phyloP scores from a whole-genome alignment of 2,329 filamentous ascomycete genomes.

The Hyphodiscus sp. region DNA sequence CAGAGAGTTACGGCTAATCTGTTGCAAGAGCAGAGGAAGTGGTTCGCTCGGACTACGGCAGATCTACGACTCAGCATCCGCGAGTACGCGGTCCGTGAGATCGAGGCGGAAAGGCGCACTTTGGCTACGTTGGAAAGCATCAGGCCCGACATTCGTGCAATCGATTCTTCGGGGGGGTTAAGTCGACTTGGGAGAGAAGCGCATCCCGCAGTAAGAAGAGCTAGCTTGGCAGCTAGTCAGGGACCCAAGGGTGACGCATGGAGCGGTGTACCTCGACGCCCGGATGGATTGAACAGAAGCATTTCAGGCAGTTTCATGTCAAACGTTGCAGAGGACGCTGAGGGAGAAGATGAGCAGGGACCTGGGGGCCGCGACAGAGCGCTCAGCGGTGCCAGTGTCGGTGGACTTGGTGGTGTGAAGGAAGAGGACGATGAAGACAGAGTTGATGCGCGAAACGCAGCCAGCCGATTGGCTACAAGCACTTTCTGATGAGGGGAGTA shows the following conservation, averaged over 20 bases:
- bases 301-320: conserved; percentile 66
- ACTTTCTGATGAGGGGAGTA: conserved; percentile 39
- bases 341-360: conserved; percentile 43
- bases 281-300: conserved; percentile 71
- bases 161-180: conserved; percentile 85
- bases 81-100: conserved; percentile 90
- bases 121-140: conserved; percentile 91
- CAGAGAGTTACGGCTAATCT: conserved; percentile 85
- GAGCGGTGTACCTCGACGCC: conserved; percentile 79
- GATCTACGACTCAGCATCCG: conserved; percentile 79
- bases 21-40: conserved; percentile 79
- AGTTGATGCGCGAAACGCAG: conserved; percentile 91
- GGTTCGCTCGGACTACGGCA: conserved; percentile 81
- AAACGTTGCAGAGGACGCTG: conserved; percentile 57
- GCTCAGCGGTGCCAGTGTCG: conserved; percentile 26
- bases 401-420: conserved; percentile 51
- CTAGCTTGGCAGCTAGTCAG: conserved; percentile 78
- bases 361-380: conserved; percentile 25
- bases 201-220: conserved; percentile 66
- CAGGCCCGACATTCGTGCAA: conserved; percentile 84
- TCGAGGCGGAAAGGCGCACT: conserved; percentile 88
- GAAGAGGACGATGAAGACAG: conserved; percentile 90
- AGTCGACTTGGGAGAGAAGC: conserved; percentile 83
- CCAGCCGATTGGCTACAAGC: conserved; percentile 86
- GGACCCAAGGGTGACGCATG: conserved; percentile 97